These are phyloP conservation scores for Rauvolfia tetraphylla DNA, from an alignment of 257 asterid species.

Conservation along the genomic window DNA sequence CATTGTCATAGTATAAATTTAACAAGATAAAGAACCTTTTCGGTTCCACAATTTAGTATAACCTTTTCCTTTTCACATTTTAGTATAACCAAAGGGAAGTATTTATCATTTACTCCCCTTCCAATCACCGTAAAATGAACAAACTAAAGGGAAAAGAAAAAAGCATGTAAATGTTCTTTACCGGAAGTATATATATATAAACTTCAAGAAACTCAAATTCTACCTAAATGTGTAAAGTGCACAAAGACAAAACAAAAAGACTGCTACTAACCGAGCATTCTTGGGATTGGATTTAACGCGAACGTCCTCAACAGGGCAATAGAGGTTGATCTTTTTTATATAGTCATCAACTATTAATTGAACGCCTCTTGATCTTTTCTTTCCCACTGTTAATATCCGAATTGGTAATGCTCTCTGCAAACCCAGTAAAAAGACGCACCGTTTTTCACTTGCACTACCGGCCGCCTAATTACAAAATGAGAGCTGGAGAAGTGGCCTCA, in stretches of 20 bases:
- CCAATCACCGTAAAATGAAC: no score
- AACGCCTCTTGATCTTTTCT: constrained; percentile 73
- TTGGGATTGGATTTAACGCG: constrained; percentile 76
- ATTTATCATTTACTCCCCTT: no score
- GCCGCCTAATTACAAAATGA: neutral
- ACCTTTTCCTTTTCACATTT: no score
- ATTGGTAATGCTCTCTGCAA: constrained; percentile 61
- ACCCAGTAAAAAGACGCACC: neutral
- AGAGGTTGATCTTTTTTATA: constrained; percentile 54
- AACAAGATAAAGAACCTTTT: no score
- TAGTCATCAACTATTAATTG: constrained; percentile 72
- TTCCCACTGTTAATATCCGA: constrained; percentile 76
- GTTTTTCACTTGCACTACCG: neutral
- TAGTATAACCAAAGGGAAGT: no score
- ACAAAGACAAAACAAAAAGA: constrained; percentile 13
- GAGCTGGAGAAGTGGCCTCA: neutral
- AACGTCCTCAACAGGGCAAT: constrained; percentile 68
- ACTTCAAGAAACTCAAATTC: neutral
- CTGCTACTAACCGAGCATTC: constrained; percentile 52
- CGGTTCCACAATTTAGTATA: no score
- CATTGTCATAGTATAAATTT: no score
- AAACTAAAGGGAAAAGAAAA: no score
- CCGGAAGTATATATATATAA: neutral
- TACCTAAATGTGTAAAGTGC: neutral
- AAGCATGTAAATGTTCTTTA: no score